Base-by-base conservation (phyloP, 768 basidiomycete genomes). In the Cantharellus cinnabarinus region DNA sequence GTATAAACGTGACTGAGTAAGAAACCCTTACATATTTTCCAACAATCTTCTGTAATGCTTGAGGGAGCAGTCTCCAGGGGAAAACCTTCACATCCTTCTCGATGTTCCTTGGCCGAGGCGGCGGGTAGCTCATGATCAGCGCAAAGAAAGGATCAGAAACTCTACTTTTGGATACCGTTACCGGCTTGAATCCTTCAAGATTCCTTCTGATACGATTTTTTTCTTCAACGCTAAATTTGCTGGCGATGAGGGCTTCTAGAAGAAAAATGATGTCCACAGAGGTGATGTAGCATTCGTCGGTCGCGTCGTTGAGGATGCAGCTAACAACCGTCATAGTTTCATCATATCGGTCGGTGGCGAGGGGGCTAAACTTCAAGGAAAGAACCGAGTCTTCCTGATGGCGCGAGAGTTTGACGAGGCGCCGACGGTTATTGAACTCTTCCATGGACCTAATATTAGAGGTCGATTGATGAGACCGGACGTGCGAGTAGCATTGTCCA, bases 241-340 rank as follows among this genome's bases (percentile, higher is more conserved):
- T 71, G 50, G 83, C 87, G 44, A 79, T 76, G 53, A 85, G 71
- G 63, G 81, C 81, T 71, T 97, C 89, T 58, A 98, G 79, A 39
- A 98, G 77, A 68, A 84, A 88, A 65, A 98, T 93, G 70, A 94
- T 83, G 68, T 98, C 94, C 64, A 97, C 94, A 0, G 89, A 93
- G 44, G 94, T 97, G 64, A 93, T 82, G 68, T 81, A 94, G 71
- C 81, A 94, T 2, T 79, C 72, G 64, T 83, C 80, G 1, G 72
- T 74, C 59, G 87, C 83, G 59, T 85, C 77, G 58, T 87, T 81
- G 69, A 84, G 88, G 66, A 98, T 97, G 75, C 94, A 98, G 0
- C 91, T 95, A 64, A 98, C 82, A 68, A 94, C 88, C 66, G 81
- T 82, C 67, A 83, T 82, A 38, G 79, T 74, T 42, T 83, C 77